A percentile compares a stretch with the other conserved stretches of the same genome.
These are phyloP conservation scores for Sphagnurus paluster DNA, from an alignment of 1,284 basidiomycete genomes.

Conservation along the genomic window DNA sequence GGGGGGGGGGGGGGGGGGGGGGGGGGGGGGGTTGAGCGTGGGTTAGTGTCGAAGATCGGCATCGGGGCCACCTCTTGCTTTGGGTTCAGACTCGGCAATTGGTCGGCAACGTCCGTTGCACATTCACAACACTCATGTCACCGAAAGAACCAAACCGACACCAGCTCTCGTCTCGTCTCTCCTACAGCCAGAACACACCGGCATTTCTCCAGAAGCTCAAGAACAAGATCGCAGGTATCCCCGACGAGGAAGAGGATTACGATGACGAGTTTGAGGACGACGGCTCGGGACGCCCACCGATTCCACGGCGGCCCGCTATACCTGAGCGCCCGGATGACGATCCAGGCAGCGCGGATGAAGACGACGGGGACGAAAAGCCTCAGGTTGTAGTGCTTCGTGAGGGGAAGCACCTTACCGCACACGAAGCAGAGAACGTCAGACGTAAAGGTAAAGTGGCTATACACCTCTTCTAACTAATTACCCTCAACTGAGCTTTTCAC, in stretches of 20 bases:
- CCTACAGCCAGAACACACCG: conserved; percentile 56
- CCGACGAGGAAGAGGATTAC: conserved; percentile 43
- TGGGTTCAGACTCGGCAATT: too few relatives aligned
- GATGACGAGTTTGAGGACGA: conserved; percentile 52
- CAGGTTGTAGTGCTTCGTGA: conserved; percentile 84
- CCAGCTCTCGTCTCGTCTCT: conserved; percentile 63
- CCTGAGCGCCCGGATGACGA: conserved; percentile 71
- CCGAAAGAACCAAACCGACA: conserved; percentile 67
- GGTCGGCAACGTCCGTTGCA: too few relatives aligned
- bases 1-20: too few relatives aligned
- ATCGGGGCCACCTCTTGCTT: too few relatives aligned
- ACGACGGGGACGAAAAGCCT: conserved; percentile 77
- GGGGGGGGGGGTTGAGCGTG: too few relatives aligned
- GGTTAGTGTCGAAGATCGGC: too few relatives aligned
- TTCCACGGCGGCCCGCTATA: conserved; percentile 72
- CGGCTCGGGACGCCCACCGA: conserved; percentile 68
- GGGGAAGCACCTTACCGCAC: conserved; percentile 77
- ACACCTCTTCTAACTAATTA: background rate
- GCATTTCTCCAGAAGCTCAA: conserved; percentile 62
- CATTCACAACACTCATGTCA: too few relatives aligned
- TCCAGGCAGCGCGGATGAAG: conserved; percentile 74
- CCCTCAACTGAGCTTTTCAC: background rate
- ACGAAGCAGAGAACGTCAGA: conserved; percentile 76
- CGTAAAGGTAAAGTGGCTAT: conserved; percentile 69
- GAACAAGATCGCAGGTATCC: conserved; percentile 53